These are phyloP conservation scores for Bacidia gigantensis DNA, from an alignment of 495 filamentous ascomycete species.

Conservation along the genomic window DNA sequence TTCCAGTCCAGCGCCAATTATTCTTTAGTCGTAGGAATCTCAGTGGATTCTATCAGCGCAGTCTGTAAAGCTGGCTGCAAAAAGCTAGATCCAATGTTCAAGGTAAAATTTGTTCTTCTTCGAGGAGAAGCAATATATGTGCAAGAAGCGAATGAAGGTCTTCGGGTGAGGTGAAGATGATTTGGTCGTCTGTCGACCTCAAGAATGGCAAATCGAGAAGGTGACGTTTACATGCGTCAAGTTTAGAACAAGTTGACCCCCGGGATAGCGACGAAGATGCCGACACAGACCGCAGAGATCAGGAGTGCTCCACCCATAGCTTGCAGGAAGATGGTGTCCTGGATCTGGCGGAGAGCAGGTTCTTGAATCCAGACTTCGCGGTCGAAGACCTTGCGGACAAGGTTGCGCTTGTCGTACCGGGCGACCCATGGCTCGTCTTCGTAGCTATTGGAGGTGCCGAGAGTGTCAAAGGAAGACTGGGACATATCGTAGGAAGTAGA, in stretches of 20 bases:
- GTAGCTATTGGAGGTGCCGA: constrained; percentile 48
- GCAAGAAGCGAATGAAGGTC: background rate
- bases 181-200: background rate
- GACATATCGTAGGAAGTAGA: constrained; percentile 21
- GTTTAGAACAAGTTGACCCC: constrained; percentile 27
- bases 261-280: constrained; percentile 36
- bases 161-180: background rate
- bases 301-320: constrained; percentile 31
- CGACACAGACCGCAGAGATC: constrained; percentile 25
- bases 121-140: background rate
- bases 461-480: constrained; percentile 36
- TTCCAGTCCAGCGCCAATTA: too few species aligned
- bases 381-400: constrained; percentile 61
- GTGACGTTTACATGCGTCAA: background rate
- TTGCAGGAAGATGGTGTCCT: constrained; percentile 62
- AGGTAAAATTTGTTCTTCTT: background rate
- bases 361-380: constrained; percentile 63
- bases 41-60: too few species aligned
- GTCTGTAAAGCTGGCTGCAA: background rate
- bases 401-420: constrained; percentile 47
- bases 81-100: background rate
- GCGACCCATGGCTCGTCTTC: constrained; percentile 66
- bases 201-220: background rate
- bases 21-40: too few species aligned
- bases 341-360: constrained; percentile 58